A percentile compares a stretch with the other conserved stretches of the same genome.
These are phyloP conservation scores for Graphilbum ipis-grandicollis DNA, from an alignment of 2,329 filamentous ascomycete genomes.

Conservation along the genomic window DNA sequence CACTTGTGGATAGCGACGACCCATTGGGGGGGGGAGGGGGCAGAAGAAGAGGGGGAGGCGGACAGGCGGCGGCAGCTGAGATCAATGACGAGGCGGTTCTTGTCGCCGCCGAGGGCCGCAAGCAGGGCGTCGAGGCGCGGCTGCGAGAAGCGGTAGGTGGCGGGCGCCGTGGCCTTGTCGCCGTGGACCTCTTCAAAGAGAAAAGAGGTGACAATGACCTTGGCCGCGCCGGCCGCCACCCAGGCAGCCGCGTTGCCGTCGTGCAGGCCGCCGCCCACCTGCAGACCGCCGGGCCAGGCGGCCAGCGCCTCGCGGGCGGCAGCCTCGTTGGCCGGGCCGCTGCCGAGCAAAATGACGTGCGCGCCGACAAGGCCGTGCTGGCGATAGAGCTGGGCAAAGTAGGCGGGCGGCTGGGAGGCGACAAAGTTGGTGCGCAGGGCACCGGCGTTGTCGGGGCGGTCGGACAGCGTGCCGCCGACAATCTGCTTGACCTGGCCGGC, in stretches of 20 bases:
- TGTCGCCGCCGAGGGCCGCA: constrained; percentile 53
- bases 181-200: constrained; percentile 68
- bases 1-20: constrained; percentile 99
- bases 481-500: constrained; percentile 98
- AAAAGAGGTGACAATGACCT: constrained; percentile 93
- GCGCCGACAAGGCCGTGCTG: constrained; percentile 58
- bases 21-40: constrained; percentile 31
- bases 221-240: constrained; percentile 77
- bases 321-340: constrained; percentile 54
- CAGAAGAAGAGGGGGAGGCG: background rate
- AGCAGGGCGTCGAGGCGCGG: constrained; percentile 60
- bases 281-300: constrained; percentile 65
- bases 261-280: constrained; percentile 87
- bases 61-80: constrained; percentile 59
- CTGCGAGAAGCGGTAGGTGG: constrained; percentile 48
- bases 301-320: constrained; percentile 61
- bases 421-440: constrained; percentile 83
- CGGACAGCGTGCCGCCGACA: constrained; percentile 79
- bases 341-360: constrained; percentile 90
- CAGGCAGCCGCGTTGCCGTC: constrained; percentile 70
- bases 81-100: constrained; percentile 76
- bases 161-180: background rate
- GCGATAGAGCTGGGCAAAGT: constrained; percentile 72
- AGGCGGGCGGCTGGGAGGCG: constrained; percentile 60
- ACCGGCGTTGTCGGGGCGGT: constrained; percentile 30